A percentile compares a stretch with the other conserved stretches of the same genome.
Evolutionary conservation across 768 basidiomycete genomes (phyloP).

Genomic region (Tephrocybe sp.): DNA sequence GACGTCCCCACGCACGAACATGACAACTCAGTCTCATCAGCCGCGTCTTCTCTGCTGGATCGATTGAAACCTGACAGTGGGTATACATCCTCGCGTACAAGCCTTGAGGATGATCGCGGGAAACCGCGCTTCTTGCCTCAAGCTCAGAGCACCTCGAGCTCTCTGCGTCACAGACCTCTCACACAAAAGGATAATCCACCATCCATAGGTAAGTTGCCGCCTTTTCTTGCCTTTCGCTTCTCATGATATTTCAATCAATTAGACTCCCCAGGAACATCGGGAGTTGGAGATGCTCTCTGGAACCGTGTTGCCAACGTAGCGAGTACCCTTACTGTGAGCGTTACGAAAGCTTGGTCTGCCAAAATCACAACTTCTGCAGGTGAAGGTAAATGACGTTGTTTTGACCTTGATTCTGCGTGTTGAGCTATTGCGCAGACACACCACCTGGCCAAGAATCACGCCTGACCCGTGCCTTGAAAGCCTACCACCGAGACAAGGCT

Average conservation of each 20-base stretch:
- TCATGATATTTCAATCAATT: background rate
- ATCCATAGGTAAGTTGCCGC: background rate
- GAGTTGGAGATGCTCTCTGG: constrained; percentile 48
- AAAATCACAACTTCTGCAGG: constrained; percentile 40
- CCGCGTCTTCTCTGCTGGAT: constrained; percentile 34
- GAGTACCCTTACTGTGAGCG: constrained; percentile 51
- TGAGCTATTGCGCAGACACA: constrained; percentile 32
- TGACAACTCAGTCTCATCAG: constrained; percentile 8
- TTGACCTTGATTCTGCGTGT: background rate
- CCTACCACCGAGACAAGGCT: constrained; percentile 65
- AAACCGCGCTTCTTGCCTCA: background rate
- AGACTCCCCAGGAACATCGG: background rate
- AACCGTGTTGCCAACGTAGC: constrained; percentile 55
- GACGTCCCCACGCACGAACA: background rate
- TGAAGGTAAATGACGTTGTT: constrained; percentile 38
- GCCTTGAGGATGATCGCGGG: constrained; percentile 39
- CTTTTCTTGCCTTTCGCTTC: too few relatives aligned
- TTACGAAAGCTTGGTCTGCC: constrained; percentile 55
- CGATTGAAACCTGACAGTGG: constrained; percentile 31
- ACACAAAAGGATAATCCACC: background rate
- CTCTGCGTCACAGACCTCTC: constrained; percentile 8
- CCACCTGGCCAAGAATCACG: constrained; percentile 59
- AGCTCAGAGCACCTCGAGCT: background rate
- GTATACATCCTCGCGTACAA: constrained; percentile 42
- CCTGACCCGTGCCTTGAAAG: constrained; percentile 64